Evolutionary conservation across 176 grass and related monocot species (phyloP).

Genomic region (Rhynchospora tenuis): DNA sequence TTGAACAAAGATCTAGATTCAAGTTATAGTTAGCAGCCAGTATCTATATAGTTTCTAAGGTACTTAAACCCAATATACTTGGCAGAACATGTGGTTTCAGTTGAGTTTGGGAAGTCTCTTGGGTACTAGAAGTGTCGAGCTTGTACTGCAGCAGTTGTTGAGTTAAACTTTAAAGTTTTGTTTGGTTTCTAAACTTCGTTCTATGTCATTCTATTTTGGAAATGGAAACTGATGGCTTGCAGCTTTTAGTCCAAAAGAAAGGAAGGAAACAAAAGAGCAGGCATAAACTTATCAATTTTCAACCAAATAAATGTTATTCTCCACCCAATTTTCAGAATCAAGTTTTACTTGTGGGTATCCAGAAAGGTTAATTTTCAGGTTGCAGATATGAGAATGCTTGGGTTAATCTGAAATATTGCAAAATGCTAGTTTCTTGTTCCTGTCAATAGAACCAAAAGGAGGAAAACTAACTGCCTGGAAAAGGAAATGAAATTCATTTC

Average conservation of each 20-base stretch:
- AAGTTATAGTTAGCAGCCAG: neutral
- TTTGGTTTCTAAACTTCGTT: neutral
- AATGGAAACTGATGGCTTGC: neutral
- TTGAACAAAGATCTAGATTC: neutral
- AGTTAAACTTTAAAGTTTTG: neutral
- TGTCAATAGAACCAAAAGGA: neutral
- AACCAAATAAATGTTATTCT: neutral
- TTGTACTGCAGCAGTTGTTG: neutral
- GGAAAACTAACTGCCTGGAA: neutral
- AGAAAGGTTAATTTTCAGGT: neutral
- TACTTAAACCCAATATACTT: neutral
- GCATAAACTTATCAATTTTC: neutral
- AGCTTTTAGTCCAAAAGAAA: neutral
- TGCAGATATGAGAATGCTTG: neutral
- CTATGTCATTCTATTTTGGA: neutral
- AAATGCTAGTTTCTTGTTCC: neutral
- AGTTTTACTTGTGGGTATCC: neutral
- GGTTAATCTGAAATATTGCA: neutral
- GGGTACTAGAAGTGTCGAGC: neutral
- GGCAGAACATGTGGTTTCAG: neutral
- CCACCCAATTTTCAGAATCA: neutral
- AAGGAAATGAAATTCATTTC: conserved; percentile 1
- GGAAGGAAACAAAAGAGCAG: neutral
- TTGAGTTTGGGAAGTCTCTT: neutral
- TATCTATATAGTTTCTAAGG: neutral